Evolutionary conservation across 2,329 filamentous ascomycete species (phyloP).

Genomic region (Thielaviopsis musarum): DNA sequence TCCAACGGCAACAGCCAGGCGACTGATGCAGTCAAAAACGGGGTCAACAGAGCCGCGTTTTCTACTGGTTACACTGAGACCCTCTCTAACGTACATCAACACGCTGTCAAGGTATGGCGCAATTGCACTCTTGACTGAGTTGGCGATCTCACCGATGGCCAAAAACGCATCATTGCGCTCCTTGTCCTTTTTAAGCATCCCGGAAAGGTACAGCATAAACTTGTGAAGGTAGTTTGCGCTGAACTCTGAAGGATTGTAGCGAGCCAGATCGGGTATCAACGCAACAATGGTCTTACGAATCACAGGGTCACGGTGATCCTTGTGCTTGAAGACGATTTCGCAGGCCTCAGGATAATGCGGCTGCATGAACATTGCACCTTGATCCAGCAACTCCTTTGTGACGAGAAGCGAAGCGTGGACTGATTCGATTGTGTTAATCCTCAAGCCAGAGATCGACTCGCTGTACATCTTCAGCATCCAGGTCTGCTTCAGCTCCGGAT

Average conservation of each 20-base stretch:
- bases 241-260: constrained; percentile 84
- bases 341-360: constrained; percentile 82
- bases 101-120: constrained; percentile 91
- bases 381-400: constrained; percentile 79
- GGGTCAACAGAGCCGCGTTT: constrained; percentile 51
- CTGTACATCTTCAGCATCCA: constrained; percentile 88
- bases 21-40: constrained; percentile 95
- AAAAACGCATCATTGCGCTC: constrained; percentile 89
- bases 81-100: constrained; percentile 82
- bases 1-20: constrained; percentile 84
- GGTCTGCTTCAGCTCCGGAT: constrained; percentile 67
- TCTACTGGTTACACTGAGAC: constrained; percentile 62
- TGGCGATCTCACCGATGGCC: constrained; percentile 89
- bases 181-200: constrained; percentile 86
- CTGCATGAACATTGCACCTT: constrained; percentile 99
- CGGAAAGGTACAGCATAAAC: constrained; percentile 92
- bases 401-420: constrained; percentile 90
- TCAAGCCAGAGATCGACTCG: constrained; percentile 66
- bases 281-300: constrained; percentile 81
- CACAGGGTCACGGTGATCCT: constrained; percentile 77
- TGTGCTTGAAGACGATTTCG: constrained; percentile 81
- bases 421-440: constrained; percentile 64
- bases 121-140: constrained; percentile 89
- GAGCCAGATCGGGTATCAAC: constrained; percentile 81
- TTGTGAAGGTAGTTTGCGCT: constrained; percentile 75